Conservation (phyloP, 352 stramenopile genomes). For the Elongisporangium undulatum region DNA sequence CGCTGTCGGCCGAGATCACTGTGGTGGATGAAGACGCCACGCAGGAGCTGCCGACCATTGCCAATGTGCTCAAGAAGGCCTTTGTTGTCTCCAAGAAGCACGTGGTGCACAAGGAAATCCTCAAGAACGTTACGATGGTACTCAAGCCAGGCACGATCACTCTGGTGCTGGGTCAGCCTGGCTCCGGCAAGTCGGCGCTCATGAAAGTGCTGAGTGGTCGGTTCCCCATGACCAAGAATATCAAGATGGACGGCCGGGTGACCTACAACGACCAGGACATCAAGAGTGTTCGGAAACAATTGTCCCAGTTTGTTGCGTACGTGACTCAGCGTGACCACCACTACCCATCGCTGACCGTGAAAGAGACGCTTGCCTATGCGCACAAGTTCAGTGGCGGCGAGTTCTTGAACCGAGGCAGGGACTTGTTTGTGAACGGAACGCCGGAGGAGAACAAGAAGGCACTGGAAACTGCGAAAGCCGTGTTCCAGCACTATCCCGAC, state of each 20-base stretch:
- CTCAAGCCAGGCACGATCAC: slow-evolving; percentile 33
- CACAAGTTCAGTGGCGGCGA: slow-evolving; percentile 60
- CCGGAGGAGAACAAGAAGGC: slow-evolving; percentile 22
- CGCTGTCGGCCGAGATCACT: slow-evolving; percentile 3
- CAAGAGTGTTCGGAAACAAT: not conserved
- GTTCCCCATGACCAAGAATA: slow-evolving; percentile 27
- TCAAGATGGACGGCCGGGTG: slow-evolving; percentile 28
- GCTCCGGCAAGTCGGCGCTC: slow-evolving; percentile 31
- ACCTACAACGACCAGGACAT: slow-evolving; percentile 24
- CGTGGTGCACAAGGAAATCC: slow-evolving; percentile 25
- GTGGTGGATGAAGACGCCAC: slow-evolving; percentile 12
- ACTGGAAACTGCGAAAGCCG: not conserved
- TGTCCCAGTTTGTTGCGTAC: slow-evolving; percentile 46
- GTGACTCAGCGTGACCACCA: slow-evolving; percentile 44
- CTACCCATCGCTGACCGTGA: slow-evolving; percentile 57
- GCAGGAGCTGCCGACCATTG: slow-evolving; percentile 22
- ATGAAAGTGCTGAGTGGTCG: slow-evolving; percentile 40
- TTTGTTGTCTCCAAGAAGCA: slow-evolving; percentile 21
- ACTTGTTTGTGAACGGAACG: slow-evolving; percentile 28
- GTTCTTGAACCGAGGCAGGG: slow-evolving; percentile 18
- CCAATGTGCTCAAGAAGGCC: slow-evolving; percentile 28
- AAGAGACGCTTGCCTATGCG: slow-evolving; percentile 42
- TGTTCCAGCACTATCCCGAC: slow-evolving; percentile 18
- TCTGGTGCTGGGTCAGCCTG: slow-evolving; percentile 25
- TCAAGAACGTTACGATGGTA: slow-evolving; percentile 26